phyloP scores from a whole-genome alignment of 2,329 filamentous ascomycete species.

The Neocatenulostroma microsporum region DNA sequence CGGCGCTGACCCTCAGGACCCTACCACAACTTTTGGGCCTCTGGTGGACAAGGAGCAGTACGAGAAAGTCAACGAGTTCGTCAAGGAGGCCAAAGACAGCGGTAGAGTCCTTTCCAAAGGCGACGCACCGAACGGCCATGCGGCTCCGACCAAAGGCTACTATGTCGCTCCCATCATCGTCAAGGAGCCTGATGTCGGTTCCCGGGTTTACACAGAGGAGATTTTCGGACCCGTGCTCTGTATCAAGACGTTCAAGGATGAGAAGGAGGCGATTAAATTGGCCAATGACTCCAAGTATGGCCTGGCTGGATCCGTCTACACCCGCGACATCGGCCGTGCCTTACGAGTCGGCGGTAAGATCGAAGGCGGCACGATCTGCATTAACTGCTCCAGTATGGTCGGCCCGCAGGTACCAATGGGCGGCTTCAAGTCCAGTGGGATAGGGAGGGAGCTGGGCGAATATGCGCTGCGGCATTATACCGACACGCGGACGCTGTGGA shows the following conservation, averaged over 20 bases:
- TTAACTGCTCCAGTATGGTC: constrained; percentile 65
- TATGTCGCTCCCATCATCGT: constrained; percentile 88
- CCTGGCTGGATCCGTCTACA: constrained; percentile 71
- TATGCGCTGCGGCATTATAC: too few relatives aligned
- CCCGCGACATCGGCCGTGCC: too few relatives aligned
- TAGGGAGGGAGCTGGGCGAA: constrained; percentile 45
- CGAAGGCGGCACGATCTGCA: constrained; percentile 59
- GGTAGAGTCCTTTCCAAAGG: too few relatives aligned
- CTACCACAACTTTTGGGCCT: too few relatives aligned
- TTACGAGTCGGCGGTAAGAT: constrained; percentile 65
- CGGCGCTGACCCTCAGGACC: too few relatives aligned
- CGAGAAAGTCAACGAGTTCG: too few relatives aligned
- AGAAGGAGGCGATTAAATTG: constrained; percentile 61
- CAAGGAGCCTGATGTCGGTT: constrained; percentile 63
- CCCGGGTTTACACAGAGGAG: constrained; percentile 70
- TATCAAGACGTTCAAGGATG: constrained; percentile 66
- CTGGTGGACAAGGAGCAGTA: too few relatives aligned
- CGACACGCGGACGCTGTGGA: too few relatives aligned
- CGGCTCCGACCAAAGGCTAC: too few relatives aligned
- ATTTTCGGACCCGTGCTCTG: constrained; percentile 76
- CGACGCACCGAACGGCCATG: too few relatives aligned
- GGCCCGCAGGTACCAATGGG: constrained; percentile 56
- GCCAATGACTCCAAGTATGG: constrained; percentile 71
- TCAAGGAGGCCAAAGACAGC: too few relatives aligned
- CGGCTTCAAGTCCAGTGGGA: constrained; percentile 44